A percentile compares a stretch with the other conserved stretches of the same genome.
phyloP scores from a whole-genome alignment of 164 flowering plant species.

The grape (Vitis vinifera) region ASM3070453v1 NC_081821.1:2108501-2109000 shows the following conservation, averaged over 20 bases:
- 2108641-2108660: too few species aligned
- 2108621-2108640: too few species aligned
- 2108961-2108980: slow-evolving; percentile 14
- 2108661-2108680: neutral
- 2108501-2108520: neutral
- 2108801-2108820: neutral
- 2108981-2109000: neutral
- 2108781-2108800: too few species aligned
- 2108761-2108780: too few species aligned
- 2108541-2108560: neutral
- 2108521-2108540: neutral
- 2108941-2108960: slow-evolving; percentile 91
- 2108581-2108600: too few species aligned
- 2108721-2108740: neutral
- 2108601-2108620: too few species aligned
- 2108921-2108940: slow-evolving; percentile 81
- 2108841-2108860: slow-evolving; percentile 45
- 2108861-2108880: slow-evolving; percentile 40
- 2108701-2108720: too few species aligned
- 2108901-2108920: slow-evolving; percentile 66
- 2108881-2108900: slow-evolving; percentile 45
- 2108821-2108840: slow-evolving; percentile 57
- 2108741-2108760: neutral
- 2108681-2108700: too few species aligned
- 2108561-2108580: neutral